phyloP scores from a whole-genome alignment of 371 early-diverging fungal species.

The Actinomortierella wolfii region DNA sequence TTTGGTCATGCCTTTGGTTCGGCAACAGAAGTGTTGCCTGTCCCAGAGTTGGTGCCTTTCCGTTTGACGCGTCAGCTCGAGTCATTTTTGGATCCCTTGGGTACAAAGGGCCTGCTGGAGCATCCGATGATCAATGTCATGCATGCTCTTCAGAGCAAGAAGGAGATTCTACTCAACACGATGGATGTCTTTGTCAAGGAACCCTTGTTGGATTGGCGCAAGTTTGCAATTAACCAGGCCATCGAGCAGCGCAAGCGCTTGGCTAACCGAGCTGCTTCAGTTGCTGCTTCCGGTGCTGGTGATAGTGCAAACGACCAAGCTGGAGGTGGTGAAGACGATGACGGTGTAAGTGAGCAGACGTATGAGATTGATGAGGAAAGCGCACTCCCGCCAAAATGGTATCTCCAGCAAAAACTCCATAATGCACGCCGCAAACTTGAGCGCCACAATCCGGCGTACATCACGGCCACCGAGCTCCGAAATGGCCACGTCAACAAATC shows the following conservation, averaged over 20 bases:
- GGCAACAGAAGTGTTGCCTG: conserved; percentile 82
- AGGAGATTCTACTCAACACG: conserved; percentile 85
- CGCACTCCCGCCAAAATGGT: conserved; percentile 64
- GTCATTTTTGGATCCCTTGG: conserved; percentile 78
- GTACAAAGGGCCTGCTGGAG: conserved; percentile 80
- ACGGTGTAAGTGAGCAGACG: conserved; percentile 15
- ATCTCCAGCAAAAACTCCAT: conserved; percentile 74
- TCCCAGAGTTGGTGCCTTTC: conserved; percentile 97
- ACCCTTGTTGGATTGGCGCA: conserved; percentile 91
- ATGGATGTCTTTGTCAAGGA: conserved; percentile 96
- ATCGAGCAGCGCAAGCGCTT: conserved; percentile 57
- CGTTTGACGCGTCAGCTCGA: conserved; percentile 96
- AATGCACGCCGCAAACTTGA: conserved; percentile 71
- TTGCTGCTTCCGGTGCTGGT: no score
- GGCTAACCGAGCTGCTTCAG: no score
- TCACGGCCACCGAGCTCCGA: conserved; percentile 52
- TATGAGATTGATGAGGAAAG: conserved; percentile 46
- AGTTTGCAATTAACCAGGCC: conserved; percentile 63
- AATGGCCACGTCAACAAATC: conserved; percentile 59
- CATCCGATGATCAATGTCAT: conserved; percentile 86
- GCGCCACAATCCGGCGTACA: conserved; percentile 66
- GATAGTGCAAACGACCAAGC: no score
- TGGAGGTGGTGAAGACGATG: no score
- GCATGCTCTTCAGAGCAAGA: conserved; percentile 78
- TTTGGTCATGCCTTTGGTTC: conserved; percentile 96